Evolutionary conservation across 805 yeast species (phyloP).

Genomic region (Gaillardinia entomophila): DNA sequence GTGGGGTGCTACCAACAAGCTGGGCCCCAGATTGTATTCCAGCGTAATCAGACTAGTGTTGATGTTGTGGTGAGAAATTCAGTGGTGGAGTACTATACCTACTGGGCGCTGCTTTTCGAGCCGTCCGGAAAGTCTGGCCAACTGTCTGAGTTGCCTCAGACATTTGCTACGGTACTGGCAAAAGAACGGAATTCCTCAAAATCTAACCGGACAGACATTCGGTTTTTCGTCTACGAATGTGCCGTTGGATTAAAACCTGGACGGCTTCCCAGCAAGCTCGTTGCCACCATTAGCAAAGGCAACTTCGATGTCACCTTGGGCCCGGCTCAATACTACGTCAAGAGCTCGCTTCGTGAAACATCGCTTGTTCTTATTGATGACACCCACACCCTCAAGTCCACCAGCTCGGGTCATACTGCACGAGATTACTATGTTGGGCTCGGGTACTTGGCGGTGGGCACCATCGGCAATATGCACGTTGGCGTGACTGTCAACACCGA

Average conservation of each 20-base stretch:
- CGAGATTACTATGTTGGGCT: conserved; percentile 30
- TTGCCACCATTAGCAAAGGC: conserved; percentile 49
- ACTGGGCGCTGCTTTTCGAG: conserved; percentile 47
- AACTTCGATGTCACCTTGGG: conserved; percentile 42
- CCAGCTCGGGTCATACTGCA: conserved; percentile 15
- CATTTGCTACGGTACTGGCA: background rate
- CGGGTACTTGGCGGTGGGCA: conserved; percentile 54
- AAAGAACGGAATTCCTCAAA: background rate
- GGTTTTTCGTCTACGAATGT: conserved; percentile 44
- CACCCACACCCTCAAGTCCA: conserved; percentile 6
- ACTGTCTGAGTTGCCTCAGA: background rate
- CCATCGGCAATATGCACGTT: conserved; percentile 31
- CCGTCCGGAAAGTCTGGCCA: background rate
- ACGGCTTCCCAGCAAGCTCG: conserved; percentile 48
- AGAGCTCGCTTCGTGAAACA: conserved; percentile 44
- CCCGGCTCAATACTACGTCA: conserved; percentile 25
- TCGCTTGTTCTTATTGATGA: conserved; percentile 65
- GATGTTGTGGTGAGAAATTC: conserved; percentile 45
- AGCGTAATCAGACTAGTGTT: conserved; percentile 4
- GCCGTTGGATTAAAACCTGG: conserved; percentile 62
- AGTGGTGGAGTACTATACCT: conserved; percentile 52
- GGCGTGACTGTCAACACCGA: conserved; percentile 25
- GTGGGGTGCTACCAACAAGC: background rate
- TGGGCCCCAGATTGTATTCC: background rate
- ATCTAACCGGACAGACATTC: conserved; percentile 23